Percentiles rank a stretch among this genome's conserved stretches.
phyloP scores from a whole-genome alignment of 2,329 filamentous ascomycete species.

The Penicillium sp. region DNA sequence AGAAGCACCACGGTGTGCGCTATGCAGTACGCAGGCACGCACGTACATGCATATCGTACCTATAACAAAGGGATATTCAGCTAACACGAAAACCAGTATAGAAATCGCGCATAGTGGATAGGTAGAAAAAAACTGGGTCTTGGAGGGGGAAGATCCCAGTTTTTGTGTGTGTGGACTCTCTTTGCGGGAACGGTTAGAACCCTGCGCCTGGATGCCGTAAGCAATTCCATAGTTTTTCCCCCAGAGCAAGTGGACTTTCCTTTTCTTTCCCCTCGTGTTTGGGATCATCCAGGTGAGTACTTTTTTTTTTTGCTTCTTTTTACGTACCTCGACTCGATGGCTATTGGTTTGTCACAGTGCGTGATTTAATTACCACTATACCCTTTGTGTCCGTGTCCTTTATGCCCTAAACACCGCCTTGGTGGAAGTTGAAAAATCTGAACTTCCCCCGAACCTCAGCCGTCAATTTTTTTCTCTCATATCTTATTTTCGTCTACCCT shows the following conservation, averaged over 20 bases:
- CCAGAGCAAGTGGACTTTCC: not conserved
- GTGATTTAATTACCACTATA: conserved; percentile 14
- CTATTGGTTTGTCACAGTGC: conserved; percentile 8
- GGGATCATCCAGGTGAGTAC: conserved; percentile 11
- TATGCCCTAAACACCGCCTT: conserved; percentile 19
- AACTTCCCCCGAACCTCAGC: conserved; percentile 8
- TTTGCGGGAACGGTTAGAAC: not conserved
- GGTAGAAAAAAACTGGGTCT: not conserved
- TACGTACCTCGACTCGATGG: not conserved
- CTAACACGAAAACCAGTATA: not conserved
- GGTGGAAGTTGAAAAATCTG: conserved; percentile 18
- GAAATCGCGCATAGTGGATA: conserved; percentile 2
- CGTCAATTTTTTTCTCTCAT: conserved; percentile 22
- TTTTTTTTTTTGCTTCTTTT: conserved; percentile 1
- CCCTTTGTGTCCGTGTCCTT: not conserved
- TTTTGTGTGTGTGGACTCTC: not conserved
- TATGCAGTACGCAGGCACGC: not conserved
- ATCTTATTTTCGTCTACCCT: not conserved
- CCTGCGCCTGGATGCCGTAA: not conserved
- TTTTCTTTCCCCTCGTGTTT: not conserved
- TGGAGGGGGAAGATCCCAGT: not conserved
- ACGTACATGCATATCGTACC: not conserved
- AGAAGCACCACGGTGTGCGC: not conserved
- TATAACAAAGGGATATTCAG: not conserved
- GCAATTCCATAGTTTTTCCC: not conserved